Conservation (phyloP, 2,329 filamentous ascomycete genomes). For the Hypoxylon sp. region DNA sequence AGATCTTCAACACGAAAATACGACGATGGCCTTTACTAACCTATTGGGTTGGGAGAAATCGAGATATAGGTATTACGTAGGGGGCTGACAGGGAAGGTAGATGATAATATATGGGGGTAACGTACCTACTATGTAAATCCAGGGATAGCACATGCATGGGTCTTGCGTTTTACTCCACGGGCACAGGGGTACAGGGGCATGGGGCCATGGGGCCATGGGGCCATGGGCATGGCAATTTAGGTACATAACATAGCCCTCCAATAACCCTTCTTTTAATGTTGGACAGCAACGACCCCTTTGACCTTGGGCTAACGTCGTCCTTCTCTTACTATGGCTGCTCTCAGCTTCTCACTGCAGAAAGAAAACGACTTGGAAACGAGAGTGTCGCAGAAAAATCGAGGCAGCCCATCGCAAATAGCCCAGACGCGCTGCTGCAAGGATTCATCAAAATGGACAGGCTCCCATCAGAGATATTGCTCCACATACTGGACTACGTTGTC, state of each 20-base stretch:
- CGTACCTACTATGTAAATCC: neutral
- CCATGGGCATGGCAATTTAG: no score
- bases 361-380: neutral
- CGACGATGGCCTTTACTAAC: no score
- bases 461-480: conserved; percentile 61
- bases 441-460: conserved; percentile 57
- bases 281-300: neutral
- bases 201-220: no score
- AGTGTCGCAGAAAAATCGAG: neutral
- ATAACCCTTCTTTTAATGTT: neutral
- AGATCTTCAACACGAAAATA: neutral
- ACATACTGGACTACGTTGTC: conserved; percentile 59
- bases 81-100: neutral
- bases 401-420: neutral
- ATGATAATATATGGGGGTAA: neutral
- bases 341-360: neutral
- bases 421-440: neutral
- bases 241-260: neutral
- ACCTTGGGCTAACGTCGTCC: neutral
- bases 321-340: neutral
- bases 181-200: neutral
- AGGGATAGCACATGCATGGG: neutral
- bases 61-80: neutral
- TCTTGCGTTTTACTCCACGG: neutral
- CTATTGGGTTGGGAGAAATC: neutral